phyloP scores from a whole-genome alignment of 1,284 basidiomycete species.

The Fomitopsis schrenkii region DNA sequence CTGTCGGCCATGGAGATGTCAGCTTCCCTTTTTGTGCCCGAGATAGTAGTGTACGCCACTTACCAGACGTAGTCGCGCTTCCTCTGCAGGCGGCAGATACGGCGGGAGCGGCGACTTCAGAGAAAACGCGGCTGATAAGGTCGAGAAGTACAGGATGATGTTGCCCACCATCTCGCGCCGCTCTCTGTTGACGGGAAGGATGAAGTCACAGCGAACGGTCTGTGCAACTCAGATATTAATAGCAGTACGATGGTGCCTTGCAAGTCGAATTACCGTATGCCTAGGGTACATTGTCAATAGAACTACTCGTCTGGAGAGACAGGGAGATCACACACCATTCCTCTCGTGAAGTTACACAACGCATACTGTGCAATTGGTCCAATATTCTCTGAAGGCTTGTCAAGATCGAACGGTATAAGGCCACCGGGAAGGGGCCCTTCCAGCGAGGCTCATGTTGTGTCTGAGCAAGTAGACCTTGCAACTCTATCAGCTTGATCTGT shows the following conservation, averaged over 20 bases:
- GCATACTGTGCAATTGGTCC: constrained; percentile 90
- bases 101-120: constrained; percentile 92
- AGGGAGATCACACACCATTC: constrained; percentile 68
- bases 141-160: constrained; percentile 89
- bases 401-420: constrained; percentile 81
- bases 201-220: constrained; percentile 80
- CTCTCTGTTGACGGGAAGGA: constrained; percentile 83
- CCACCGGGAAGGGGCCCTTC: constrained; percentile 87
- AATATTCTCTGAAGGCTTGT: constrained; percentile 86
- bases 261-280: constrained; percentile 49
- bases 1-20: constrained; percentile 30
- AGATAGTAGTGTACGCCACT: constrained; percentile 12
- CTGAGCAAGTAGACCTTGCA: constrained; percentile 80
- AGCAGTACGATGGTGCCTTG: constrained; percentile 3
- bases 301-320: constrained; percentile 6
- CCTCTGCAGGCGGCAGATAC: constrained; percentile 90
- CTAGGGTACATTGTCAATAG: constrained; percentile 28
- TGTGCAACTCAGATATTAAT: constrained; percentile 24
- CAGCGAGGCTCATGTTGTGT: constrained; percentile 91
- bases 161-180: constrained; percentile 92
- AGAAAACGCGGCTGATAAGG: constrained; percentile 81
- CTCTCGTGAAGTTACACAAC: constrained; percentile 89
- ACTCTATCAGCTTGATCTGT: constrained; percentile 83
- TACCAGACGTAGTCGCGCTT: constrained; percentile 76
- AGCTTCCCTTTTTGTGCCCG: background rate